Evolutionary conservation across 805 yeast species (phyloP), one percentile per base, ranked within the genome.

Genomic region (Lipomyces lipofer): DNA sequence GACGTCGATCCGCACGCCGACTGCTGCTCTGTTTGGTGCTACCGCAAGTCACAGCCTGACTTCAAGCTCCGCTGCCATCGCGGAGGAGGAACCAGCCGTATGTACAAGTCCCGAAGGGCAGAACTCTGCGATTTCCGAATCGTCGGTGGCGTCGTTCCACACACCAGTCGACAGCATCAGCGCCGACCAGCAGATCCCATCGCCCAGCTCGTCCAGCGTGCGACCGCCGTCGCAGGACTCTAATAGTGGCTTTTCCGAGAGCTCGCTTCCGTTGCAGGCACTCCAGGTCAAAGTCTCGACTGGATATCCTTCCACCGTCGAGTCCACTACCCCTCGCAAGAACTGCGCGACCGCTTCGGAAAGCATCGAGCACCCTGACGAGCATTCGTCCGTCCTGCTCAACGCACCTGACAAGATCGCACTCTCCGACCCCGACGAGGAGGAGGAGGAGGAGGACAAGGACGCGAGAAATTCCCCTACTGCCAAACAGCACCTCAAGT

Each of bases 341-440:
- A 30, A n/a, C n/a, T n/a, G n/a, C n/a, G n/a, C n/a, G n/a, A n/a
- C n/a, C n/a, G n/a, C n/a, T n/a, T n/a, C n/a, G n/a, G n/a, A n/a
- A n/a, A n/a, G n/a, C n/a, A n/a, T n/a, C n/a, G n/a, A n/a, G n/a
- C n/a, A n/a, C n/a, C n/a, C n/a, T n/a, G n/a, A n/a, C n/a, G n/a
- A n/a, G n/a, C n/a, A n/a, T n/a, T n/a, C n/a, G n/a, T n/a, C n/a
- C n/a, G n/a, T n/a, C n/a, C n/a, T n/a, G n/a, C n/a, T n/a, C n/a
- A n/a, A n/a, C n/a, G n/a, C n/a, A n/a, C 22, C 42, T 17, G 47
- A 39, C 25, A 44, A 35, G 6, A 5, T 27, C 13, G 36, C 39
- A 39, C 46, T 43, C 28, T 50, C 28, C 22, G 51, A 35, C 17
- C 49, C 49, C 44, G 58, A 46, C 35, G 42, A 38, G n/a, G 17